Evolutionary conservation across 345 rosid species (phyloP), one percentile per base, ranked within the genome.

Genomic region (Diplotaxis tenuifolia): DNA sequence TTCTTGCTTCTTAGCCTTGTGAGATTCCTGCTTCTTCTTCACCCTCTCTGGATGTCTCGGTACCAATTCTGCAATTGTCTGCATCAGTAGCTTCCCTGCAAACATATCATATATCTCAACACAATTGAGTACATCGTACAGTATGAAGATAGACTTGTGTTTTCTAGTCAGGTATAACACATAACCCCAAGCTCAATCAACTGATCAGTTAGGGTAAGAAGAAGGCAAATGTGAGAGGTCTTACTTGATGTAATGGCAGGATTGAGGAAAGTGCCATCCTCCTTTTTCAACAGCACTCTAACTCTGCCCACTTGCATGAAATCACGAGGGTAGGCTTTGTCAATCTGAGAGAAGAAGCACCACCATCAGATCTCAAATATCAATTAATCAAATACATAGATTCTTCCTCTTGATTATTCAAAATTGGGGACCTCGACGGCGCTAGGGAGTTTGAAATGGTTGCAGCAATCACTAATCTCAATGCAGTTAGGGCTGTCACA

Each of bases 271-370:
- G 88, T 84, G 42, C 97, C 99, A 68, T 95, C 98, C 77, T 88
- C 98, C 75, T 77, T 86, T 82, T 82, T 95, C 78, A 95, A 82
- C 59, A 77, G 74, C 3, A 90, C 95, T 68, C 97, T 88, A 45
- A 92, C 96, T 81, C 97, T 88, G 68, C 97, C 97, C 72, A 83
- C 65, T 88, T 95, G 99, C 96, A 92, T 87, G 81, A 84, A 92
- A 83, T 95, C 96, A 0, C 97, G 89, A 1, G 97, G 97, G 64
- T 92, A 95, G 22, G 93, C 96, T 84, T 95, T 92, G 68, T 92
- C 96, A 77, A 86, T 76, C 92, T 95, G 73, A 62, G 23, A 31
- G 6, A 1, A 7, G 8, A 31, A 2, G 8, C n/a, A n/a, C n/a
- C 36, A 22, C 22, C 31, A 21, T 0, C 45, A 40, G 7, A 68